Percentiles rank a stretch among this genome's conserved stretches.
These are phyloP conservation scores for Tremella mesenterica DNA, from an alignment of 768 basidiomycete genomes.

Conservation along the genomic window DNA sequence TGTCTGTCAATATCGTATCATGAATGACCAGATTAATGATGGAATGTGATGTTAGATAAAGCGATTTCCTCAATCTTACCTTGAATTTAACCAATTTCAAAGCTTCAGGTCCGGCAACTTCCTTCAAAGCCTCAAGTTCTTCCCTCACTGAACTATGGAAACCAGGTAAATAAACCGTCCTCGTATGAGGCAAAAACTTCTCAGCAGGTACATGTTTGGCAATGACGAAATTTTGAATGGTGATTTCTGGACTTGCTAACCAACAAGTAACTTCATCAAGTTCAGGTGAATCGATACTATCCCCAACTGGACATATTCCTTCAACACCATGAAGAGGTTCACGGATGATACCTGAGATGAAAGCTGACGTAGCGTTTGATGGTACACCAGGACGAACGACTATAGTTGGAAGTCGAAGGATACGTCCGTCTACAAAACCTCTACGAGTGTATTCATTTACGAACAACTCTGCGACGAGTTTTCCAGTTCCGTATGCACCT, in stretches of 20 bases:
- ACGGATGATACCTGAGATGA: slow-evolving; percentile 56
- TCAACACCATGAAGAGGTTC: slow-evolving; percentile 54
- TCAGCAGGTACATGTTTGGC: slow-evolving; percentile 40
- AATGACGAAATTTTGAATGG: slow-evolving; percentile 43
- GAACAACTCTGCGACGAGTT: slow-evolving; percentile 53
- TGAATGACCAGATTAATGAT: neutral
- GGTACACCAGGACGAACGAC: slow-evolving; percentile 55
- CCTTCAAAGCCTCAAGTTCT: slow-evolving; percentile 38
- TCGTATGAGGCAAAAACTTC: slow-evolving; percentile 37
- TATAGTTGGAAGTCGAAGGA: slow-evolving; percentile 57
- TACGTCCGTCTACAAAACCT: slow-evolving; percentile 55
- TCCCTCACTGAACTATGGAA: slow-evolving; percentile 41
- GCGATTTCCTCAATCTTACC: too few species aligned
- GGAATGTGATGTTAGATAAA: neutral
- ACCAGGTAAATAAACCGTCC: slow-evolving; percentile 40
- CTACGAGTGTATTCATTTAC: slow-evolving; percentile 57
- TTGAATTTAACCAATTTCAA: slow-evolving; percentile 41
- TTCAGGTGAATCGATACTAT: slow-evolving; percentile 32
- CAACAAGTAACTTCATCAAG: slow-evolving; percentile 35
- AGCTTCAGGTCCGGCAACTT: slow-evolving; percentile 38
- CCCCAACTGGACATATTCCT: slow-evolving; percentile 51
- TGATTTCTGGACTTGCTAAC: slow-evolving; percentile 39
- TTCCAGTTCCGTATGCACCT: slow-evolving; percentile 55
- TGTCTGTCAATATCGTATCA: slow-evolving; percentile 1
- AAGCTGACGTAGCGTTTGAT: slow-evolving; percentile 53